phyloP scores from a whole-genome alignment of 2,329 filamentous ascomycete species.

The Ophiocordyceps unilateralis region DNA sequence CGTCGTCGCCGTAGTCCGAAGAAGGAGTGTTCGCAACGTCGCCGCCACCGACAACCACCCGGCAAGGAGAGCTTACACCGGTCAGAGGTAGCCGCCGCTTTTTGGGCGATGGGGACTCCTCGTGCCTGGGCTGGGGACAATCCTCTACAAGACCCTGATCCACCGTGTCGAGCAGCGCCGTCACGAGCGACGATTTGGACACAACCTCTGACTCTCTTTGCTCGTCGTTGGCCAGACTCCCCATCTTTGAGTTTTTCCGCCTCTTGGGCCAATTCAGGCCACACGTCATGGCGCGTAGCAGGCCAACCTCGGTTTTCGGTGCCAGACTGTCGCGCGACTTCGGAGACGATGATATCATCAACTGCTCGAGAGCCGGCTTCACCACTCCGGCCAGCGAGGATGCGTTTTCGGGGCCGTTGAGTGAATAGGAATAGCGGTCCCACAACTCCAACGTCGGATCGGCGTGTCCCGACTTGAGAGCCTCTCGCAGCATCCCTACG shows the following conservation, averaged over 20 bases:
- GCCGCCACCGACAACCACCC: constrained; percentile 3
- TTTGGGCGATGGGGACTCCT: constrained; percentile 24
- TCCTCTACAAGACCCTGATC: constrained; percentile 31
- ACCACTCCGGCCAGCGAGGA: constrained; percentile 25
- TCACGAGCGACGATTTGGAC: constrained; percentile 40
- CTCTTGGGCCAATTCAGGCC: constrained; percentile 57
- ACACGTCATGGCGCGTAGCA: constrained; percentile 52
- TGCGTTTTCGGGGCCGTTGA: constrained; percentile 23
- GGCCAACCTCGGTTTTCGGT: constrained; percentile 22
- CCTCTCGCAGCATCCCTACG: constrained; percentile 37
- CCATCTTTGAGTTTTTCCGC: constrained; percentile 31
- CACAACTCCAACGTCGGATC: constrained; percentile 62
- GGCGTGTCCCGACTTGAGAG: constrained; percentile 48
- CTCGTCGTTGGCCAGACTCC: constrained; percentile 14
- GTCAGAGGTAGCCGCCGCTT: constrained; percentile 16
- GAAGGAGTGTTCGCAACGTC: constrained; percentile 9
- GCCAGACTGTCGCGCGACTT: constrained; percentile 28
- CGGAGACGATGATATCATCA: constrained; percentile 56
- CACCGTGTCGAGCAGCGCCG: constrained; percentile 50
- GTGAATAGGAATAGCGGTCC: constrained; percentile 52
- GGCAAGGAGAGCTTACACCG: constrained; percentile 8
- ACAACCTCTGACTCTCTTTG: constrained; percentile 26
- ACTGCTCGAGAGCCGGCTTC: constrained; percentile 42
- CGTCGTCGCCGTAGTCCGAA: constrained; percentile 36
- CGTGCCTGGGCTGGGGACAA: constrained; percentile 14